Evolutionary conservation across 2,329 filamentous ascomycete genomes (phyloP).

Genomic region (Colletotrichum tanaceti): DNA sequence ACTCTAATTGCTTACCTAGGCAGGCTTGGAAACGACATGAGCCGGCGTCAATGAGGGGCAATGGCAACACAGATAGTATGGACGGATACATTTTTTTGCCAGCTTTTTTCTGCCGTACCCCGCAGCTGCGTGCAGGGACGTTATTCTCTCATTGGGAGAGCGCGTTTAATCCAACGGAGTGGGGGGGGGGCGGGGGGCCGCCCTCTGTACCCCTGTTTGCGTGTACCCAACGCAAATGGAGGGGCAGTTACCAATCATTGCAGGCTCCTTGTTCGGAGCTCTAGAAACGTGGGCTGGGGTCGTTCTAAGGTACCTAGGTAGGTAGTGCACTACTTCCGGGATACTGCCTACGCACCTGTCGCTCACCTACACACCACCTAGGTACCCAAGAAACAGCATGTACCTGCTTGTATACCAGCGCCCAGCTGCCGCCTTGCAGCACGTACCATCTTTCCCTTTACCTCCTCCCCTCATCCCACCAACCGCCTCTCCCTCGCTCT

Average conservation of each 20-base stretch:
- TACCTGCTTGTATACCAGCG: no score
- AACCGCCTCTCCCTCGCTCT: neutral
- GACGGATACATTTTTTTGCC: neutral
- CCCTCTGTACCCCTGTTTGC: conserved; percentile 1
- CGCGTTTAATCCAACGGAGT: conserved; percentile 1
- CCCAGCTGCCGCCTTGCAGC: neutral
- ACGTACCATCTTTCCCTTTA: neutral
- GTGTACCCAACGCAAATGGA: conserved; percentile 10
- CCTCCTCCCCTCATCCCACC: neutral
- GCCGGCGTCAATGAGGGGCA: neutral
- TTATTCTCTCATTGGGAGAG: conserved; percentile 18
- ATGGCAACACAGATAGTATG: neutral
- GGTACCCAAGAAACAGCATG: no score
- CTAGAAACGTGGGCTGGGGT: conserved; percentile 13
- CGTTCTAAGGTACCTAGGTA: neutral
- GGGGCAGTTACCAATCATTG: conserved; percentile 20
- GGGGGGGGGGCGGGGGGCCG: no score
- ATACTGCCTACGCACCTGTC: no score
- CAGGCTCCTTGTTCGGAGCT: conserved; percentile 22
- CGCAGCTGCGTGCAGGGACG: conserved; percentile 19
- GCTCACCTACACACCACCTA: no score
- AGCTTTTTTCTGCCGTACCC: conserved; percentile 12
- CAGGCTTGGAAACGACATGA: neutral
- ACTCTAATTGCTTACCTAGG: no score
- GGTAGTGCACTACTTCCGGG: neutral